These are phyloP conservation scores for Botryotinia calthae DNA, from an alignment of 2,329 filamentous ascomycete genomes.

Conservation along the genomic window DNA sequence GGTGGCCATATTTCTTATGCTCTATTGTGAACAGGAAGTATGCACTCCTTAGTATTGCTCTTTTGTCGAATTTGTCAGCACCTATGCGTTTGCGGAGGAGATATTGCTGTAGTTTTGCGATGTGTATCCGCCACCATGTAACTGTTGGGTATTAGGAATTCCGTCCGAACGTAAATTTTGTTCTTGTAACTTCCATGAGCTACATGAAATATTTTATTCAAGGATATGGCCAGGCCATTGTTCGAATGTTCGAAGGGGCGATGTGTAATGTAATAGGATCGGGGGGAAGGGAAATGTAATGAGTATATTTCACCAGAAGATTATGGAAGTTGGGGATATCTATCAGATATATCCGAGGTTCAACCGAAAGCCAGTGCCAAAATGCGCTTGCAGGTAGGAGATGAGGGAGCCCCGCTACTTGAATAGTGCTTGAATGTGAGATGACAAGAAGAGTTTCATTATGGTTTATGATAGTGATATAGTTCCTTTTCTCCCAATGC, in stretches of 20 bases:
- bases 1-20: neutral
- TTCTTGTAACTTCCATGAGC: constrained; percentile 14
- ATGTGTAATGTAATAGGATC: neutral
- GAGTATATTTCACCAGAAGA: neutral
- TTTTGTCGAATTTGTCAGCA: neutral
- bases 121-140: neutral
- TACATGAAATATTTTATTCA: constrained; percentile 26
- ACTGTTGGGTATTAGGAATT: neutral
- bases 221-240: constrained; percentile 39
- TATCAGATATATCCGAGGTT: neutral
- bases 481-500: neutral
- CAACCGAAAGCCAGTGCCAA: constrained; percentile 1
- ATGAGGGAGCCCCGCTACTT: neutral
- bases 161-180: neutral
- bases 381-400: neutral
- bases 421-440: neutral
- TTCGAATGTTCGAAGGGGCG: neutral
- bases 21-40: no score
- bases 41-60: neutral
- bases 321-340: neutral
- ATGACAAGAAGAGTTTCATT: neutral
- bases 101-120: neutral
- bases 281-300: neutral
- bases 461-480: neutral
- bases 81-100: neutral